Percentiles rank a stretch among this genome's conserved stretches.
Evolutionary conservation across 2,329 filamentous ascomycete genomes (phyloP).

Genomic region (Periconia macrospinosa): DNA sequence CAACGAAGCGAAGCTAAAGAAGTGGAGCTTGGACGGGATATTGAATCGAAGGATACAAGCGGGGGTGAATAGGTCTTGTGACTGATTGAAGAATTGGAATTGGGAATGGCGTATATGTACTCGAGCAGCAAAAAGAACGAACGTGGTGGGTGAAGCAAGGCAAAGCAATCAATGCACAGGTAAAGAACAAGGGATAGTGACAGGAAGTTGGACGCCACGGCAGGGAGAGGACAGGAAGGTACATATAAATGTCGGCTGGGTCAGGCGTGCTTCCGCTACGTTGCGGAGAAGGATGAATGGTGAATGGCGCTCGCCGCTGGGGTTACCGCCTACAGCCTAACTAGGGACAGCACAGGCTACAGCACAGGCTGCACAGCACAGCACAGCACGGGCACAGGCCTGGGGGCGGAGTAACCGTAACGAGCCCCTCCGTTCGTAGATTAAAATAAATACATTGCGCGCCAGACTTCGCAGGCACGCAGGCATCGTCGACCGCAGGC

Average conservation of each 20-base stretch:
- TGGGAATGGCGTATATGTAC: neutral
- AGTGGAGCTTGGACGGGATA: neutral
- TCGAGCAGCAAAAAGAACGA: neutral
- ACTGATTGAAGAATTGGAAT: neutral
- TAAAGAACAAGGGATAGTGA: neutral
- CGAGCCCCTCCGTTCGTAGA: neutral
- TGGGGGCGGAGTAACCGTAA: neutral
- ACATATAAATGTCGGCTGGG: neutral
- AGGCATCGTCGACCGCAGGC: neutral
- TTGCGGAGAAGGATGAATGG: neutral
- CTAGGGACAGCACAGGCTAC: no score
- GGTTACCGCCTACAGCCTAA: no score
- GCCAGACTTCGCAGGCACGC: no score
- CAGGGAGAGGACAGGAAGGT: neutral
- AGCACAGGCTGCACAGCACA: no score
- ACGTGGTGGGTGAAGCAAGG: neutral
- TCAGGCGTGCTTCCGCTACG: neutral
- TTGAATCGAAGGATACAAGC: neutral
- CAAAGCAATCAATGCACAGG: conserved; percentile 1
- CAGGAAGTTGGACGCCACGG: neutral
- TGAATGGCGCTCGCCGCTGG: no score
- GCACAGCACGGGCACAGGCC: neutral
- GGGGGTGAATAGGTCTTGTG: neutral
- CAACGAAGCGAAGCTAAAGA: neutral
- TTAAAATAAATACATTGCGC: neutral